These are phyloP conservation scores for Ramalina peruviana DNA, from an alignment of 495 filamentous ascomycete genomes.

Conservation along the genomic window DNA sequence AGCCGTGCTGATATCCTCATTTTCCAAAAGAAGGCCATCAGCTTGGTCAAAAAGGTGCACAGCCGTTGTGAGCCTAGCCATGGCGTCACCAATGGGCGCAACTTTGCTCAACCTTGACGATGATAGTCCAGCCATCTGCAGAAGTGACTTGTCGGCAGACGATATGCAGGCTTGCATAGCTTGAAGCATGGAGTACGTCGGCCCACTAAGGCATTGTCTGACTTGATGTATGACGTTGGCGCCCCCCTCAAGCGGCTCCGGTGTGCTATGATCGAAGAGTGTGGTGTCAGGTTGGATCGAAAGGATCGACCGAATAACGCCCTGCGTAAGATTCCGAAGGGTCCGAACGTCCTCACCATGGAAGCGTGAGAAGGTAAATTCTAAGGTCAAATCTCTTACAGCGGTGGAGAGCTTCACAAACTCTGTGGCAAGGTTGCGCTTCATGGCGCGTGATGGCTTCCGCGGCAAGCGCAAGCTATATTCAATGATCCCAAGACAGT, in stretches of 20 bases:
- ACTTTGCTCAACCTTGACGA: slow-evolving; percentile 22
- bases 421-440: slow-evolving; percentile 27
- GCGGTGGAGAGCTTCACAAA: slow-evolving; percentile 43
- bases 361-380: slow-evolving; percentile 36
- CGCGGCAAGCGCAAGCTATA: slow-evolving; percentile 32
- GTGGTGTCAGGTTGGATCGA: slow-evolving; percentile 29
- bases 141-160: slow-evolving; percentile 32
- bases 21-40: slow-evolving; percentile 22
- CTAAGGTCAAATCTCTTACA: slow-evolving; percentile 39
- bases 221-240: slow-evolving; percentile 23
- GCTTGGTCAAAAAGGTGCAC: slow-evolving; percentile 25
- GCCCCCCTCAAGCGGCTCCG: slow-evolving; percentile 13
- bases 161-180: slow-evolving; percentile 29
- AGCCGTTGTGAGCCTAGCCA: slow-evolving; percentile 19
- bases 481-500: slow-evolving; percentile 29
- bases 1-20: slow-evolving; percentile 17
- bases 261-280: slow-evolving; percentile 21
- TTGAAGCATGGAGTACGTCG: slow-evolving; percentile 29
- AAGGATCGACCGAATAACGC: slow-evolving; percentile 33
- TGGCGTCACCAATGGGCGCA: slow-evolving; percentile 13
- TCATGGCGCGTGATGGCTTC: slow-evolving; percentile 19
- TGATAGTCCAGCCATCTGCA: slow-evolving; percentile 29
- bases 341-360: slow-evolving; percentile 29
- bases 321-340: slow-evolving; percentile 39
- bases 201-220: slow-evolving; percentile 28